phyloP scores from a whole-genome alignment of 106 monocot species.

The Dioscorea alata region DNA sequence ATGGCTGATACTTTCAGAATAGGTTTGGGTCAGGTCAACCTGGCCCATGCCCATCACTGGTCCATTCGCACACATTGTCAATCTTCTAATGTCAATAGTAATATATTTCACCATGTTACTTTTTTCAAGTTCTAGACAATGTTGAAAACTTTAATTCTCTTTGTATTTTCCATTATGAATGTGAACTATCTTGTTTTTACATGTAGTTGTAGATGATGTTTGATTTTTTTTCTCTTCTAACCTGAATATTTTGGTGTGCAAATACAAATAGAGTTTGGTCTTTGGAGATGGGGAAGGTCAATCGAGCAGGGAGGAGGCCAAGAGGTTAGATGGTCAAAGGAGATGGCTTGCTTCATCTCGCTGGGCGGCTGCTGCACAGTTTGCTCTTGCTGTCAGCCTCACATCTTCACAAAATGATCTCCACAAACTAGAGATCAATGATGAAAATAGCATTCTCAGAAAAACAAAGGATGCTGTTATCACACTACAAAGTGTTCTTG shows the following conservation, averaged over 20 bases:
- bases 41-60: no score
- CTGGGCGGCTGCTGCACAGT: constrained; percentile 92
- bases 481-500: constrained; percentile 80
- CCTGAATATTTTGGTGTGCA: background rate
- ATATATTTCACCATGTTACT: no score
- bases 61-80: no score
- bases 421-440: constrained; percentile 45
- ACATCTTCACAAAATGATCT: constrained; percentile 78
- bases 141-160: no score
- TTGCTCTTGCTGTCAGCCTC: constrained; percentile 75
- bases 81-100: no score
- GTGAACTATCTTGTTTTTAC: no score
- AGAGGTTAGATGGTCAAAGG: constrained; percentile 39
- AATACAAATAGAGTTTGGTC: constrained; percentile 56
- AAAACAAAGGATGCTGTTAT: constrained; percentile 94
- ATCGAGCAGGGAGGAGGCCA: constrained; percentile 36
- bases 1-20: no score
- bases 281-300: constrained; percentile 34
- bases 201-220: no score
- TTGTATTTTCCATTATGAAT: no score
- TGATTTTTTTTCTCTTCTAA: no score
- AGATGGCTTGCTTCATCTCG: constrained; percentile 80
- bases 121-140: no score
- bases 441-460: constrained; percentile 65
- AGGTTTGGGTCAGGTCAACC: no score